Percentiles rank a stretch among this genome's conserved stretches.
Evolutionary conservation across 805 yeast species (phyloP).

Genomic region (Candida coquimbonensis): DNA sequence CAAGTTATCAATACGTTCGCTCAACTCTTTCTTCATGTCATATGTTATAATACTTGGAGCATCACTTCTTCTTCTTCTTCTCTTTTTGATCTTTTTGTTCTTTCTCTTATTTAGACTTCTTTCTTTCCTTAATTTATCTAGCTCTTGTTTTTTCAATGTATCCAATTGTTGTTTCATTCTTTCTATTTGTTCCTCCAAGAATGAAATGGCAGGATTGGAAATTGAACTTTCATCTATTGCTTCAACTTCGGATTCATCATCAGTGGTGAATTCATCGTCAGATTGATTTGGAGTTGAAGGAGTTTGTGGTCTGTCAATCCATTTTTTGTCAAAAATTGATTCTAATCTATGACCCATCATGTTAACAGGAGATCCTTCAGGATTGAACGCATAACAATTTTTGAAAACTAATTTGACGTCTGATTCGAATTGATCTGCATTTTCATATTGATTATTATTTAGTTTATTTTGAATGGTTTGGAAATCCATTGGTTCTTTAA

Average conservation of each 20-base stretch:
- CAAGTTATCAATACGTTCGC: slow-evolving; percentile 73
- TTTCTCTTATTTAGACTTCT: slow-evolving; percentile 36
- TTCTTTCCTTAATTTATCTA: slow-evolving; percentile 59
- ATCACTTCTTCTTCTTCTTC: slow-evolving; percentile 24
- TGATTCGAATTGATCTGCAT: slow-evolving; percentile 77
- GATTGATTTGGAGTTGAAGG: slow-evolving; percentile 29
- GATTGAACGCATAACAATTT: slow-evolving; percentile 89
- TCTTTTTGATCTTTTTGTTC: slow-evolving; percentile 29
- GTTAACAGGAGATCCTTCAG: slow-evolving; percentile 95
- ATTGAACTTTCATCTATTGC: slow-evolving; percentile 56
- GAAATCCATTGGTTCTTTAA: slow-evolving; percentile 93
- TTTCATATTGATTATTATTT: slow-evolving; percentile 80
- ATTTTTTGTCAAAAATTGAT: slow-evolving; percentile 74
- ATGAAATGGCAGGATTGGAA: slow-evolving; percentile 84
- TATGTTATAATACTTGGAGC: slow-evolving; percentile 55
- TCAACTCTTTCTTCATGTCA: slow-evolving; percentile 93
- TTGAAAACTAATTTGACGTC: slow-evolving; percentile 80
- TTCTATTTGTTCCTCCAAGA: slow-evolving; percentile 77
- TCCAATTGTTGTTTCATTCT: slow-evolving; percentile 82
- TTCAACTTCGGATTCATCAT: slow-evolving; percentile 45
- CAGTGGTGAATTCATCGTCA: slow-evolving; percentile 29
- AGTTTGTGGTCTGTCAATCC: slow-evolving; percentile 80
- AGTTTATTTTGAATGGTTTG: slow-evolving; percentile 76
- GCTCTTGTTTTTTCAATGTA: slow-evolving; percentile 71
- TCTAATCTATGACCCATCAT: slow-evolving; percentile 92